These are phyloP conservation scores for Arachis monticola DNA, from an alignment of 331 rosid genomes.

Conservation along the genomic window DNA sequence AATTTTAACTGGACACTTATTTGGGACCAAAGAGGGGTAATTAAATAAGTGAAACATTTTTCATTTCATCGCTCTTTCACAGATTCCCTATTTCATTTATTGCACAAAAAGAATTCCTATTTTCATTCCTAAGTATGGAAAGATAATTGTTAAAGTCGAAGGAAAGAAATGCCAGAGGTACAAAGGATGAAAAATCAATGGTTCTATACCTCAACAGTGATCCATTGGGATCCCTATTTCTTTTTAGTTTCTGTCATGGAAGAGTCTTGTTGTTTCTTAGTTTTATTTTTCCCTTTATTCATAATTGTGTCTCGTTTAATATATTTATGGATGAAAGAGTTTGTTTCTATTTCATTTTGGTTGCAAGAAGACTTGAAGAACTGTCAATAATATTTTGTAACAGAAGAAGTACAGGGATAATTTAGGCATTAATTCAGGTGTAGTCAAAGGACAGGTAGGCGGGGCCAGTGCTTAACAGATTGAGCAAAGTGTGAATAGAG, in stretches of 20 bases:
- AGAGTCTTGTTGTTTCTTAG: not conserved
- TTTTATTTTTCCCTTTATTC: not conserved
- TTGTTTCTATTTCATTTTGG: slow-evolving; percentile 11
- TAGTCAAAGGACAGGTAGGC: too few relatives aligned
- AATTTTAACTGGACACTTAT: too few relatives aligned
- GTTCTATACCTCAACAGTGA: not conserved
- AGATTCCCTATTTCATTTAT: not conserved
- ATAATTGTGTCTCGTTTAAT: not conserved
- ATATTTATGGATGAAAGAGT: not conserved
- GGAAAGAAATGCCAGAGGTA: not conserved
- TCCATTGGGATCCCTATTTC: not conserved
- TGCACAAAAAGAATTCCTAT: not conserved
- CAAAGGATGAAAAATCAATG: not conserved
- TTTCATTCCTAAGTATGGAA: slow-evolving; percentile 16
- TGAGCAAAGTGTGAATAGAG: too few relatives aligned
- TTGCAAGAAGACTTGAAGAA: slow-evolving; percentile 12
- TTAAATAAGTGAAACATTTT: not conserved
- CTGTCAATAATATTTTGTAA: slow-evolving; percentile 32
- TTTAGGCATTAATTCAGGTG: too few relatives aligned
- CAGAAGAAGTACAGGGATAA: too few relatives aligned
- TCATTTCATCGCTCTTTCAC: slow-evolving; percentile 2
- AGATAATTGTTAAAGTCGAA: slow-evolving; percentile 18
- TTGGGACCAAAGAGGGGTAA: too few relatives aligned
- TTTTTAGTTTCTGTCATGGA: slow-evolving; percentile 11
- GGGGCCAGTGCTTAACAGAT: too few relatives aligned